phyloP scores from a whole-genome alignment of 164 flowering plant genomes.

The Annona cherimola region DNA sequence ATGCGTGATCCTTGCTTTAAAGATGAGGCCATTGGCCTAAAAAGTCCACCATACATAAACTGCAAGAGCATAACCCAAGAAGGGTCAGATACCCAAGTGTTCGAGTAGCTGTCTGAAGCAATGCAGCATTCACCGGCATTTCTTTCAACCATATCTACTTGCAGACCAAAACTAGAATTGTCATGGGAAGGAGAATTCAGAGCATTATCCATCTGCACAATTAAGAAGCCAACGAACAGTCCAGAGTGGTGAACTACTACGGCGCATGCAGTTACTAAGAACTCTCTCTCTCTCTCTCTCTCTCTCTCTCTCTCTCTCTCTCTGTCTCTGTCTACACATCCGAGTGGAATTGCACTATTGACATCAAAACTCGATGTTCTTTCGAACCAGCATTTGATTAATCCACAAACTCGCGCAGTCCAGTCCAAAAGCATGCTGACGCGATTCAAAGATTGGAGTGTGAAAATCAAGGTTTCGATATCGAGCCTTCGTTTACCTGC shows the following conservation, averaged over 20 bases:
- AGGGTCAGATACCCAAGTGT: too few species aligned
- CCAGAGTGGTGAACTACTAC: not conserved
- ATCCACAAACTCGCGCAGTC: not conserved
- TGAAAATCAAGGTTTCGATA: not conserved
- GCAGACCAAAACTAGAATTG: too few species aligned
- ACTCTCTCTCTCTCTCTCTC: not conserved
- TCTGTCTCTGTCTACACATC: not conserved
- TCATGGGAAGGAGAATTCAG: not conserved
- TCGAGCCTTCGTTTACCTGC: constrained; percentile 34
- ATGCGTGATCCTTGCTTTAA: too few species aligned
- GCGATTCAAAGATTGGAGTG: not conserved
- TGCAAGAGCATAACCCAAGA: too few species aligned
- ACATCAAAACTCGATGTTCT: too few species aligned
- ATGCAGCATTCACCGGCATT: not conserved
- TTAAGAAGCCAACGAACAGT: not conserved
- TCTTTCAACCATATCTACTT: too few species aligned
- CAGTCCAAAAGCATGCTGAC: not conserved
- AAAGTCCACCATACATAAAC: too few species aligned
- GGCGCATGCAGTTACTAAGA: too few species aligned
- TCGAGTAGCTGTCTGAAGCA: too few species aligned
- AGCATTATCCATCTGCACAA: not conserved
- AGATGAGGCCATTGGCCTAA: too few species aligned
- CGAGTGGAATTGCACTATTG: not conserved
- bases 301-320: not conserved
- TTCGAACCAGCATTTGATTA: not conserved